Evolutionary conservation across 2,329 filamentous ascomycete species (phyloP).

Genomic region (Ceratocystis cubensis): DNA sequence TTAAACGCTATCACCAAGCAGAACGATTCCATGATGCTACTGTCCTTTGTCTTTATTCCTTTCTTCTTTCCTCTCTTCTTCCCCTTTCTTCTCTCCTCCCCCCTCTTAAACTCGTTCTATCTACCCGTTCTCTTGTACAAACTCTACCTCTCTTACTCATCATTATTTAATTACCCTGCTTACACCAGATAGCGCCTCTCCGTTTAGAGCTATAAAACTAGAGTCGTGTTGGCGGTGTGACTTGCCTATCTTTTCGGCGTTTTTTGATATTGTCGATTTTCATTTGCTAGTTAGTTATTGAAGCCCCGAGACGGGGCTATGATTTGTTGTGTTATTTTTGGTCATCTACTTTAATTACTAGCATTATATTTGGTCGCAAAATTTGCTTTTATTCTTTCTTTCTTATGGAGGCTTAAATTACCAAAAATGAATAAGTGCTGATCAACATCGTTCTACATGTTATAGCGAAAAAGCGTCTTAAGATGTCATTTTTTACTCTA

Average conservation of each 20-base stretch:
- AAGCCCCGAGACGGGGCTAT: background rate
- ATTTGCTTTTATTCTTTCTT: background rate
- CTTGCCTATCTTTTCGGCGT: background rate
- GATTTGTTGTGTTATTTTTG: background rate
- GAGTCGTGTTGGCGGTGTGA: background rate
- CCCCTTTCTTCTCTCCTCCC: background rate
- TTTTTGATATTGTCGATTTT: background rate
- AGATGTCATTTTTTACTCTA: background rate
- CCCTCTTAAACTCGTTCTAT: background rate
- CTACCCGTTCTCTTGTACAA: conserved; percentile 4
- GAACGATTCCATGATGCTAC: background rate
- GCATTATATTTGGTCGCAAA: background rate
- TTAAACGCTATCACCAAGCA: conserved; percentile 15
- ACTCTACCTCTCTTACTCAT: background rate
- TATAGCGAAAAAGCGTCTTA: background rate
- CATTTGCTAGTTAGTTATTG: background rate
- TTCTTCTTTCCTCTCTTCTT: background rate
- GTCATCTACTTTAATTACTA: background rate
- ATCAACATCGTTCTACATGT: background rate
- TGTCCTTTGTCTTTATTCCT: no score
- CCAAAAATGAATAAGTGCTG: background rate
- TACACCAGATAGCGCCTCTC: background rate
- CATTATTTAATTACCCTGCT: conserved; percentile 3
- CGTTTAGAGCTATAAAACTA: background rate
- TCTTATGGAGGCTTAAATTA: background rate